Percentiles rank a stretch among this genome's conserved stretches.
Conservation (phyloP, 371 early-diverging fungal species). For the Lichtheimia ramosa region DNA sequence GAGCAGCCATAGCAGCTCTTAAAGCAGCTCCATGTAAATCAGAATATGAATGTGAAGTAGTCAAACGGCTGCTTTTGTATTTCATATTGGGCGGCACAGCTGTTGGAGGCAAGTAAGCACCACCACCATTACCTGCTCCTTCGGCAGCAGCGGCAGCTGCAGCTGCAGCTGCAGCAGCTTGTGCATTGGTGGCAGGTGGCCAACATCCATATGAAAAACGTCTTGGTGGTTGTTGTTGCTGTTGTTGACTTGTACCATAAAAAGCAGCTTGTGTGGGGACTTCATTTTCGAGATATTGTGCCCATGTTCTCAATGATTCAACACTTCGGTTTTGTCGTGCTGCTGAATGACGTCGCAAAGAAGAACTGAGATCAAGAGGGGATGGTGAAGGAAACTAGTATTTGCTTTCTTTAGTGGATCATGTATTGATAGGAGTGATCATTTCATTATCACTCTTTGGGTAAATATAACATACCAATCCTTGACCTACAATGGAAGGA, state of each 20-base stretch:
- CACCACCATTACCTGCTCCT: slow-evolving; percentile 1
- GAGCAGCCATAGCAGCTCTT: neutral
- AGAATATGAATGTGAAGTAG: slow-evolving; percentile 29
- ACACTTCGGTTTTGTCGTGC: slow-evolving; percentile 34
- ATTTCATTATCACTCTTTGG: too few species aligned
- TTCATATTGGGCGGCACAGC: neutral
- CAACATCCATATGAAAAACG: slow-evolving; percentile 30
- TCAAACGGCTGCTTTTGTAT: slow-evolving; percentile 12
- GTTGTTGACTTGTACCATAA: slow-evolving; percentile 12
- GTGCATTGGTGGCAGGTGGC: slow-evolving; percentile 9
- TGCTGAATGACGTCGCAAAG: slow-evolving; percentile 20
- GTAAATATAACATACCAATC: slow-evolving; percentile 22
- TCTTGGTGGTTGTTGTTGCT: slow-evolving; percentile 7
- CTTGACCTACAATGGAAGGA: slow-evolving; percentile 14
- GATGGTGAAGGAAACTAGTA: slow-evolving; percentile 39
- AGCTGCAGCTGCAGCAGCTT: too few species aligned
- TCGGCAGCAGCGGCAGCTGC: too few species aligned
- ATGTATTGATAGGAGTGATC: too few species aligned
- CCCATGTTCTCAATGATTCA: slow-evolving; percentile 48
- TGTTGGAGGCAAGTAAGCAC: slow-evolving; percentile 5
- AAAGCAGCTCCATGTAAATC: slow-evolving; percentile 23
- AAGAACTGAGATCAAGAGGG: slow-evolving; percentile 37
- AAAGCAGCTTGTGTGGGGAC: slow-evolving; percentile 22
- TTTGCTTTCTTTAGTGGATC: neutral
- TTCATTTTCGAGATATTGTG: slow-evolving; percentile 34